phyloP scores from a whole-genome alignment of 2,329 filamentous ascomycete species.

The Exophiala viscosa region DNA sequence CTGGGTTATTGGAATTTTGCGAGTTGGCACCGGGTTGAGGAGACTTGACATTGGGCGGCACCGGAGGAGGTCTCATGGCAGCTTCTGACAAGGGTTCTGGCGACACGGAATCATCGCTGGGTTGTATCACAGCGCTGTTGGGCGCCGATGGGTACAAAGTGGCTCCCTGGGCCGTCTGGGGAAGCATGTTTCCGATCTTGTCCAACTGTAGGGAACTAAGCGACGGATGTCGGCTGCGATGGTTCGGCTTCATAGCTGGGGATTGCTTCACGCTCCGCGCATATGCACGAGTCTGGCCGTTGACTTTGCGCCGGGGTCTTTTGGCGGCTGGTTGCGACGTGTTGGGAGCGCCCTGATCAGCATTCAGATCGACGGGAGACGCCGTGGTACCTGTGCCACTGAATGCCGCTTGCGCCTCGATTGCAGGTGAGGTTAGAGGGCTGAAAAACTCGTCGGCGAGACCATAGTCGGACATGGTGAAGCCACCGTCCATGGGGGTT shows the following conservation, averaged over 20 bases:
- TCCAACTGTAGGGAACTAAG: constrained; percentile 28
- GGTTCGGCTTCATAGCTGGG: constrained; percentile 42
- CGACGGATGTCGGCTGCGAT: constrained; percentile 34
- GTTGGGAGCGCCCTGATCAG: constrained; percentile 33
- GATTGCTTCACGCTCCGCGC: constrained; percentile 41
- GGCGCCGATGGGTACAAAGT: constrained; percentile 26
- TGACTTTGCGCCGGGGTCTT: constrained; percentile 39
- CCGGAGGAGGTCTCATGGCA: constrained; percentile 48
- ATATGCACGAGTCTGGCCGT: constrained; percentile 30
- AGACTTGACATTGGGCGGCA: constrained; percentile 40
- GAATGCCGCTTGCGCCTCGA: constrained; percentile 42
- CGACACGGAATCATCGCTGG: constrained; percentile 46
- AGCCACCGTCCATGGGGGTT: constrained; percentile 47
- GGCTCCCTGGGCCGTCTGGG: constrained; percentile 37
- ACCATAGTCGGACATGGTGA: constrained; percentile 46
- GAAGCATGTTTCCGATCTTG: constrained; percentile 33
- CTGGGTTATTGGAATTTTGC: constrained; percentile 52
- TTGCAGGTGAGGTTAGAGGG: constrained; percentile 49
- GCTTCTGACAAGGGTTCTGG: constrained; percentile 49
- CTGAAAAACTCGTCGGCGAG: constrained; percentile 49
- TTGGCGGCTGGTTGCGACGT: constrained; percentile 36
- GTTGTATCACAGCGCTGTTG: constrained; percentile 27
- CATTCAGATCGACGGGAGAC: constrained; percentile 40
- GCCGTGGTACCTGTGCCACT: constrained; percentile 41
- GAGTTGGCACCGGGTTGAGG: constrained; percentile 32